Conservation (phyloP, 2,329 filamentous ascomycete genomes). For the Paecilomyces formosus region DNA sequence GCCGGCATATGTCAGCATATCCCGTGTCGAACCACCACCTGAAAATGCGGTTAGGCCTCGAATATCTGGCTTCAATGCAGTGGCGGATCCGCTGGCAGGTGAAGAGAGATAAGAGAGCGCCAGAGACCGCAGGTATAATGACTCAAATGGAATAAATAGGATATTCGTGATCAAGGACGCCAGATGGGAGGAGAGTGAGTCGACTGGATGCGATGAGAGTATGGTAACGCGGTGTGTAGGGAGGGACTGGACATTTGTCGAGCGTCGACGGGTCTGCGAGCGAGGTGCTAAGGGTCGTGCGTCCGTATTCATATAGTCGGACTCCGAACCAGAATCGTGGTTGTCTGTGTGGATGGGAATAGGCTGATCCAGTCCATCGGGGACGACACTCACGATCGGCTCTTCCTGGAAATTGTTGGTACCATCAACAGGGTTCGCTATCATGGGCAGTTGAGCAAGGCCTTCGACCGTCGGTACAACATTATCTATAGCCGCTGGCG, state of each 20-base stretch:
- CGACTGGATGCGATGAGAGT: slow-evolving; percentile 34
- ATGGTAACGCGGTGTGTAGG: slow-evolving; percentile 33
- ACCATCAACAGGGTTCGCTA: slow-evolving; percentile 6
- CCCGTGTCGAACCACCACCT: slow-evolving; percentile 22
- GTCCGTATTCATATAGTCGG: background rate
- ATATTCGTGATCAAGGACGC: slow-evolving; percentile 28
- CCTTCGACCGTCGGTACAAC: slow-evolving; percentile 1
- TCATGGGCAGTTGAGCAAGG: slow-evolving; percentile 3
- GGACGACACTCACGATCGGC: slow-evolving; percentile 15
- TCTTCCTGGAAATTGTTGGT: slow-evolving; percentile 3
- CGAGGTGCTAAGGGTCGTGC: slow-evolving; percentile 10
- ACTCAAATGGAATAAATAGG: slow-evolving; percentile 34
- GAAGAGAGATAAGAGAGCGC: slow-evolving; percentile 28
- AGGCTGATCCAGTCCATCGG: slow-evolving; percentile 24
- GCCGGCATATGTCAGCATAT: slow-evolving; percentile 26
- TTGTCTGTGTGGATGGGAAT: slow-evolving; percentile 12
- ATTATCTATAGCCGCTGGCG: slow-evolving; percentile 9
- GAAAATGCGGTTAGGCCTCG: slow-evolving; percentile 25
- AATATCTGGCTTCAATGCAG: slow-evolving; percentile 20
- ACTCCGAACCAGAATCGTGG: slow-evolving; percentile 9
- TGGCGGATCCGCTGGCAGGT: slow-evolving; percentile 6
- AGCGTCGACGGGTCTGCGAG: slow-evolving; percentile 10
- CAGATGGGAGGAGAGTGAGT: slow-evolving; percentile 35
- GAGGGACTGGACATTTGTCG: slow-evolving; percentile 5
- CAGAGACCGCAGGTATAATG: slow-evolving; percentile 32